Evolutionary conservation across 2,329 filamentous ascomycete species (phyloP).

Genomic region (Colletotrichum tofieldiae): DNA sequence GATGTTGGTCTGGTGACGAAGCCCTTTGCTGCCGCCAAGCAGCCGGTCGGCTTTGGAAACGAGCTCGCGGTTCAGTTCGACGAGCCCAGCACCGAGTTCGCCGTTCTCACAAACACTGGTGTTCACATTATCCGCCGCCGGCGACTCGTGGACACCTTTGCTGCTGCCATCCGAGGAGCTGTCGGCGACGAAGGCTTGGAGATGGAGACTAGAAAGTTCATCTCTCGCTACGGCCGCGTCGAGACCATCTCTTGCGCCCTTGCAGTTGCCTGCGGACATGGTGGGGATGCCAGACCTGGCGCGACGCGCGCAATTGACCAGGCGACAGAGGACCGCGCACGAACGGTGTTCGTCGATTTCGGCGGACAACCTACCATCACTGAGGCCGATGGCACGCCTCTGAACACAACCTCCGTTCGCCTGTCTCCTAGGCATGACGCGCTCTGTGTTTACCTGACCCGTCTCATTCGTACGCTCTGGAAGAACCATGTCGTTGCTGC

Average conservation of each 20-base stretch:
- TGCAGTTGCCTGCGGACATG: conserved; percentile 95
- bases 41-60: conserved; percentile 89
- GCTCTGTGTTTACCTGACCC: conserved; percentile 87
- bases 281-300: conserved; percentile 80
- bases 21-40: conserved; percentile 78
- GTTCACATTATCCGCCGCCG: conserved; percentile 88
- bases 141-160: conserved; percentile 92
- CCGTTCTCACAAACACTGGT: conserved; percentile 91
- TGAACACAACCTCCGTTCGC: conserved; percentile 85
- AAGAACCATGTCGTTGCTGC: conserved; percentile 80
- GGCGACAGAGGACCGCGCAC: conserved; percentile 86
- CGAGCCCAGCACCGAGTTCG: conserved; percentile 84
- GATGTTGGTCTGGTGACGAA: conserved; percentile 84
- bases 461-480: conserved; percentile 93
- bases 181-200: conserved; percentile 86
- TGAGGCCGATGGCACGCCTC: conserved; percentile 80
- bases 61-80: conserved; percentile 98
- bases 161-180: conserved; percentile 81
- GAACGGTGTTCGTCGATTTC: conserved; percentile 91
- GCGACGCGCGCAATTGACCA: conserved; percentile 87
- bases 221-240: conserved; percentile 86
- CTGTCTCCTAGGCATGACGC: conserved; percentile 93
- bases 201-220: conserved; percentile 85
- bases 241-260: conserved; percentile 93
- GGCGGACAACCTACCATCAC: conserved; percentile 90